Evolutionary conservation across 1,139 yeast species (phyloP).

Genomic region (Pichia sp.): DNA sequence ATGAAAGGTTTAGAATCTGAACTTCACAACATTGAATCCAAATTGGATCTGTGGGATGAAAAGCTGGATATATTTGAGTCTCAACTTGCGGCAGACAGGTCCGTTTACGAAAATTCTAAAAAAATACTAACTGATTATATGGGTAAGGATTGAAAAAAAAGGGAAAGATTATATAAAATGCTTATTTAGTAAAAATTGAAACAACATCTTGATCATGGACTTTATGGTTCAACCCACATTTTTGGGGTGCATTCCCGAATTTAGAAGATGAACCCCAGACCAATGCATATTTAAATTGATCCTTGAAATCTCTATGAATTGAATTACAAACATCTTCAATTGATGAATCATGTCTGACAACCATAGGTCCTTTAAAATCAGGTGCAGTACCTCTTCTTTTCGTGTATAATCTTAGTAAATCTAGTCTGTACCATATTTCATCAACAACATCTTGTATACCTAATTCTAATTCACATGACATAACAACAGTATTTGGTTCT

Average conservation of each 20-base stretch:
- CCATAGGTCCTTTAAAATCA: slow-evolving; percentile 83
- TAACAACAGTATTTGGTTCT: slow-evolving; percentile 86
- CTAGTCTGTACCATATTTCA: slow-evolving; percentile 87
- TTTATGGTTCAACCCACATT: slow-evolving; percentile 80
- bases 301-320: slow-evolving; percentile 87
- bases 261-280: slow-evolving; percentile 97
- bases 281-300: slow-evolving; percentile 85
- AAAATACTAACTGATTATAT: slow-evolving; percentile 10
- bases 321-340: slow-evolving; percentile 87
- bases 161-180: background rate
- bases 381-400: slow-evolving; percentile 80
- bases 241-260: slow-evolving; percentile 78
- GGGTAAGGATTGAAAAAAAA: no score
- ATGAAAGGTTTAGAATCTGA: slow-evolving; percentile 16
- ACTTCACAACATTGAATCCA: slow-evolving; percentile 15
- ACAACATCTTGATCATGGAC: slow-evolving; percentile 94
- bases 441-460: slow-evolving; percentile 86
- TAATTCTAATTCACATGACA: slow-evolving; percentile 82
- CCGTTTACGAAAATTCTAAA: slow-evolving; percentile 12
- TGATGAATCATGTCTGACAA: slow-evolving; percentile 72
- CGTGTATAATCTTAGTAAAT: slow-evolving; percentile 75
- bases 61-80: slow-evolving; percentile 19
- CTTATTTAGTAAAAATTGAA: slow-evolving; percentile 72
- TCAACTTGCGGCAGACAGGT: slow-evolving; percentile 9
- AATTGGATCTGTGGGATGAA: slow-evolving; percentile 20